These are phyloP conservation scores for Neoboletus subvelutipes DNA, from an alignment of 768 basidiomycete genomes.

Conservation along the genomic window DNA sequence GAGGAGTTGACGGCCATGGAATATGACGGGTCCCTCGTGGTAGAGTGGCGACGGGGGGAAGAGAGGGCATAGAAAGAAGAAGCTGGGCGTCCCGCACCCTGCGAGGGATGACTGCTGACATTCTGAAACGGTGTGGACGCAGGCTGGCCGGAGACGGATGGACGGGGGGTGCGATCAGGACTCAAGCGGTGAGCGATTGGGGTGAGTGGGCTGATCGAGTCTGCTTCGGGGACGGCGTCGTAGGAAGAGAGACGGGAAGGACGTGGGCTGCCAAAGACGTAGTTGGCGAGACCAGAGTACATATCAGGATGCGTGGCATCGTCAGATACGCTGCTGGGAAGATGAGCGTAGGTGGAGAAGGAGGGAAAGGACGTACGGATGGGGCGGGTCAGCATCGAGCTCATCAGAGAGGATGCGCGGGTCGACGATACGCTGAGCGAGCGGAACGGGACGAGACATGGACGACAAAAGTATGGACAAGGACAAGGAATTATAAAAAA, in stretches of 20 bases:
- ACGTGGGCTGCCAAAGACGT: constrained; percentile 41
- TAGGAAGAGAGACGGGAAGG: constrained; percentile 16
- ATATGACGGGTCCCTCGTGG: constrained; percentile 5
- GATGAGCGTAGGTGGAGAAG: background rate
- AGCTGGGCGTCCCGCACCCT: constrained; percentile 28
- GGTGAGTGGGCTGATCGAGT: constrained; percentile 40
- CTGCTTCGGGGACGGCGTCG: constrained; percentile 18
- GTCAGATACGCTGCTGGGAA: background rate
- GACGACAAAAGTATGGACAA: constrained; percentile 21
- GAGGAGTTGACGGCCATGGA: background rate
- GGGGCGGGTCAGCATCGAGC: constrained; percentile 8
- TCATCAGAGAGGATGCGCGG: constrained; percentile 30
- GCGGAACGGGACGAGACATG: constrained; percentile 9
- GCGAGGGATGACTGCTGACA: constrained; percentile 37
- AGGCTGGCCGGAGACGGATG: constrained; percentile 35
- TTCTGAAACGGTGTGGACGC: background rate
- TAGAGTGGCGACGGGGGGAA: constrained; percentile 18
- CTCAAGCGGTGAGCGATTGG: constrained; percentile 25
- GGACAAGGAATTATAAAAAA: background rate
- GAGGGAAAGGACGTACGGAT: constrained; percentile 1
- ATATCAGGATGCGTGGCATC: constrained; percentile 18
- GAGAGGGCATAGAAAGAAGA: constrained; percentile 13
- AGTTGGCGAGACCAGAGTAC: constrained; percentile 41
- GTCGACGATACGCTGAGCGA: constrained; percentile 31
- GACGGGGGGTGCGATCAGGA: constrained; percentile 45